Conservation (phyloP, 1,139 yeast genomes). For the Scheffersomyces stambukii region DNA sequence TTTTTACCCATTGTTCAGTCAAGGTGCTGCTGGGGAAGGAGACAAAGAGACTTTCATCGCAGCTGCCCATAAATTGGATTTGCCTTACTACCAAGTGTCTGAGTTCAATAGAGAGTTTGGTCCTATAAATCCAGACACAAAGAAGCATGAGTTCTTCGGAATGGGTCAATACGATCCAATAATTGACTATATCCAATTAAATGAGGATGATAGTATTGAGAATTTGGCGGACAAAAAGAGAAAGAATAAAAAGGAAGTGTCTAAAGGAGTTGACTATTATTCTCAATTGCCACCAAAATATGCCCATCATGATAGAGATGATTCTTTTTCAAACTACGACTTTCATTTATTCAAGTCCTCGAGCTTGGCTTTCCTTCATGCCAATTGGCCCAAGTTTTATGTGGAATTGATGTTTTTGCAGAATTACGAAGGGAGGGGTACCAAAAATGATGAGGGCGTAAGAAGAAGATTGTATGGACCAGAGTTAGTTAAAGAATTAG, state of each 20-base stretch:
- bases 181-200: constrained; percentile 25
- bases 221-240: constrained; percentile 2
- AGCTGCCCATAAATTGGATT: constrained; percentile 49
- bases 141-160: constrained; percentile 26
- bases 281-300: constrained; percentile 15
- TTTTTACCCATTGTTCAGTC: constrained; percentile 50
- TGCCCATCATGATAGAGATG: constrained; percentile 20
- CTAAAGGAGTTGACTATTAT: constrained; percentile 12
- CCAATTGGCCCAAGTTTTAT: constrained; percentile 35
- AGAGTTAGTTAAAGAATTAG: constrained; percentile 22
- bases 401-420: constrained; percentile 21
- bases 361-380: constrained; percentile 30
- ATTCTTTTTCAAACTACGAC: constrained; percentile 21
- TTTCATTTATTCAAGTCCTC: constrained; percentile 27
- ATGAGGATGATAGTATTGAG: constrained; percentile 2
- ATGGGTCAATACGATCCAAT: constrained; percentile 41
- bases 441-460: constrained; percentile 13
- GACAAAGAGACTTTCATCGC: constrained; percentile 63
- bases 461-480: constrained; percentile 28
- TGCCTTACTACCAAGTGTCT: constrained; percentile 53
- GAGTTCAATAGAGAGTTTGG: constrained; percentile 37
- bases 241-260: background rate
- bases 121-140: constrained; percentile 16
- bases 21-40: constrained; percentile 61
- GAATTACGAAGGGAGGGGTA: constrained; percentile 26